Base-by-base conservation (phyloP, 2,329 filamentous ascomycete genomes). In the Polytolypa hystricis region DNA sequence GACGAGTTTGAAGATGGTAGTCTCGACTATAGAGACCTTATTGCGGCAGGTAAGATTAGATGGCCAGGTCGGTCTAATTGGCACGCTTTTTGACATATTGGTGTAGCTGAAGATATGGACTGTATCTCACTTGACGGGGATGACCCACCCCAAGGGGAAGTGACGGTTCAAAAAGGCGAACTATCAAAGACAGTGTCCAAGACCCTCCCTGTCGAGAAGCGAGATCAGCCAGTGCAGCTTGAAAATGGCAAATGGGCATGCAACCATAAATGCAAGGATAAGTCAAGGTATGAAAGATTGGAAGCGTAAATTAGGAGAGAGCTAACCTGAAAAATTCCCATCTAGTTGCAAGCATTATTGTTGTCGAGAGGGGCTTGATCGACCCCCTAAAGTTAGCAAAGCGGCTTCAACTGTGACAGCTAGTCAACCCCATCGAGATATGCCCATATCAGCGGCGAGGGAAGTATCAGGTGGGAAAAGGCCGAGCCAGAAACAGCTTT, bases 171-270 rank as follows among this genome's bases (percentile, higher is more conserved):
- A 33, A 35, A 26, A 15, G 11, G 25, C 9, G 17, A 15, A 20
- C 17, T 37, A 41, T 12, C 30, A 30, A 23, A 37, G 41, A 20
- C 19, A 41, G 30, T 30, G 41, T 17, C 21, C 37, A 16, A 43
- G 35, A 36, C 32, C 4, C 16, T 28, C n/a, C 21, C 2, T 25
- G 36, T 37, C 8, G 35, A 38, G 3, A 45, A 51, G 4, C 33
- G 42, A 4, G 46, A 48, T 21, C 58, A 69, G 31, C 68, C 75
- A 4, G 53, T 60, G 1, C 69, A 67, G 46, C 68, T 86, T 42
- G 57, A 66, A 0, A 87, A 83, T 49, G 82, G 81, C 0, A 82
- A 71, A 49, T 87, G 79, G 75, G 69, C 70, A 23, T 89, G 83
- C 57, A 80, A 80, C 40, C 83, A 89, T 50, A 57, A 57, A 12